Evolutionary conservation across 177 flowering plant genomes (phyloP), one percentile per base, ranked within the genome.

Genomic region (Vitis hybrid): DNA sequence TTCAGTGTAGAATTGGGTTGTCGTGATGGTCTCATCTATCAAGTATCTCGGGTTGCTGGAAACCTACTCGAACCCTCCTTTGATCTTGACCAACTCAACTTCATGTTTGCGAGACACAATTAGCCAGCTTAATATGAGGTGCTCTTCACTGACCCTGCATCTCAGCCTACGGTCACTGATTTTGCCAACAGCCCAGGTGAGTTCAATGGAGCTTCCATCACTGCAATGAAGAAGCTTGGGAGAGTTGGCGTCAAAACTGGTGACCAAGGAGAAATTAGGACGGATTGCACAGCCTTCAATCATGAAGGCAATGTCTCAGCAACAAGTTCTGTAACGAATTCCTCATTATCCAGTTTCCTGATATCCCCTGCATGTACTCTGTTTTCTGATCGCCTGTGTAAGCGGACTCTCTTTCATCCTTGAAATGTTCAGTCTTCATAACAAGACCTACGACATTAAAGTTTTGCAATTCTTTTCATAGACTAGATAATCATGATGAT

Each of bases 1-100:
- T 93, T 64, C 81, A 72, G 54, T 3, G 89, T 93, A 1, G 97
- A 89, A 72, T 67, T 93, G 14, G 98, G 98, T 26, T 83, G 98
- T 0, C 86, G 84, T 0, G 98, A 93, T 64, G 95, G 92, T 0
- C 76, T 86, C 0, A 39, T 86, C 18, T 91, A 95, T 2, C 65
- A 77, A 55, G 89, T 90, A 61, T 87, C 97, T 1, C 73, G 67
- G 5, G 98, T 90, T 0, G 72, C 82, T 0, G 93, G 89, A 56
- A 85, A 79, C 6, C 81, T 93, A 30, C 98, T 97, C 2, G 79
- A 82, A 23, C 91, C 98, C 0, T 23, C 56, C n/a, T 75, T 77
- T 65, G 51, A 78, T 50, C 87, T 85, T 4, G 39, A 45, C 68
- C 72, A 72, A 18, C 93, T 91, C 30, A 84, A 69, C 57, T 11